A percentile compares a stretch with the other conserved stretches of the same genome.
These are phyloP conservation scores for Amorphotheca resinae DNA, from an alignment of 495 filamentous ascomycete species.

Conservation along the genomic window DNA sequence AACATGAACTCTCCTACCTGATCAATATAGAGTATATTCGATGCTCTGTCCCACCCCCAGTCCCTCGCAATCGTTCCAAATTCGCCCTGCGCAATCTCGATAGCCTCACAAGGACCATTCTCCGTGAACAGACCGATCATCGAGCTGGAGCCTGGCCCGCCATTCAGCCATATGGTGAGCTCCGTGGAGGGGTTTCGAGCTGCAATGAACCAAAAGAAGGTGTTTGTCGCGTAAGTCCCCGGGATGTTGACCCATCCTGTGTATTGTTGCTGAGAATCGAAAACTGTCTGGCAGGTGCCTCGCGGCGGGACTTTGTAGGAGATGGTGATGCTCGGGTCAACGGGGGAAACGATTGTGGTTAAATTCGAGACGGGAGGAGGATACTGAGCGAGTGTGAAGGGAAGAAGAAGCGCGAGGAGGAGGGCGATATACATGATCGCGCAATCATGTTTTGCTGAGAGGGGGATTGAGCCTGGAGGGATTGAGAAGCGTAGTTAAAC, in stretches of 20 bases:
- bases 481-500: not conserved
- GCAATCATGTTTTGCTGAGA: constrained; percentile 14
- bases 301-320: constrained; percentile 42
- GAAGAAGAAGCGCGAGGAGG: constrained; percentile 12
- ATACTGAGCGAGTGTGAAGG: constrained; percentile 19
- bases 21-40: constrained; percentile 65
- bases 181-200: constrained; percentile 46
- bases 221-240: constrained; percentile 51
- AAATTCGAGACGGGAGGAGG: constrained; percentile 26
- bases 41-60: constrained; percentile 60
- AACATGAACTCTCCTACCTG: constrained; percentile 31
- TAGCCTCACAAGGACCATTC: constrained; percentile 33
- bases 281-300: constrained; percentile 42
- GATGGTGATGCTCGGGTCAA: constrained; percentile 46
- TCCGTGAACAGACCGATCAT: constrained; percentile 58
- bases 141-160: constrained; percentile 50
- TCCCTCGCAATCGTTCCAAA: constrained; percentile 25
- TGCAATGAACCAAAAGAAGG: constrained; percentile 72
- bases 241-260: constrained; percentile 37
- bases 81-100: constrained; percentile 40
- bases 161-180: constrained; percentile 59
- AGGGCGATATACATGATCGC: constrained; percentile 15
- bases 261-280: constrained; percentile 42
- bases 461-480: not conserved
- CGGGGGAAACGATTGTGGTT: constrained; percentile 41